These are phyloP conservation scores for Lathyrus sativus DNA, from an alignment of 306 rosid genomes.

Conservation along the genomic window DNA sequence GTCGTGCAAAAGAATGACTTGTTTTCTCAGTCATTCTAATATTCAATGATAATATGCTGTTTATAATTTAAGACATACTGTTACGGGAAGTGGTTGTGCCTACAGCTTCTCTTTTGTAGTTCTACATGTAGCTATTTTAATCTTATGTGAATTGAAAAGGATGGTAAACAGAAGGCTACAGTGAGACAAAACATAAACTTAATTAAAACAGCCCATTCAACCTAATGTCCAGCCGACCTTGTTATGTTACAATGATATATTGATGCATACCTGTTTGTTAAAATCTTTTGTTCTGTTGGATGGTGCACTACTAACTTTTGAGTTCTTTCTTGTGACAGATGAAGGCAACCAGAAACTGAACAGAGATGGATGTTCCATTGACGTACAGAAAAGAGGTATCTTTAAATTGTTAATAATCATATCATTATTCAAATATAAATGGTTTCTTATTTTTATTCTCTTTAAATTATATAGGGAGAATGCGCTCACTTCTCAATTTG, in stretches of 20 bases:
- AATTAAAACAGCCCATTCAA: constrained; percentile 14
- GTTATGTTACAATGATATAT: constrained; percentile 22
- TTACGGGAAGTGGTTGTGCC: constrained; percentile 1
- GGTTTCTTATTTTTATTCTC: constrained; percentile 32
- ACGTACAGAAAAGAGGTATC: constrained; percentile 77
- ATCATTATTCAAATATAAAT: constrained; percentile 28
- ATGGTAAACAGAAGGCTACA: constrained; percentile 2
- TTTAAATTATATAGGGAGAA: constrained; percentile 61
- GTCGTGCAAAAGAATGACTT: constrained; percentile 7
- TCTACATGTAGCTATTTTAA: neutral
- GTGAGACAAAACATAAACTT: constrained; percentile 4
- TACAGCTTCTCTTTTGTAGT: neutral
- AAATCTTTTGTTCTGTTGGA: constrained; percentile 20
- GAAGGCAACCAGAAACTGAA: constrained; percentile 64
- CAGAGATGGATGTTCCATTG: constrained; percentile 63
- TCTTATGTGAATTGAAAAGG: constrained; percentile 16
- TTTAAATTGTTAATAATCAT: constrained; percentile 34
- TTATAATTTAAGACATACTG: constrained; percentile 13
- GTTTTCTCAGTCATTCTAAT: constrained; percentile 22
- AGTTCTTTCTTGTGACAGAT: constrained; percentile 49
- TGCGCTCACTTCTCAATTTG: constrained; percentile 71
- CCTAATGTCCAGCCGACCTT: constrained; percentile 24
- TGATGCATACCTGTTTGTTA: constrained; percentile 29
- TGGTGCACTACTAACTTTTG: constrained; percentile 33
- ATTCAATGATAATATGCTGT: constrained; percentile 15